phyloP scores from a whole-genome alignment of 129 eudicot species.

The sunflower (Helianthus annuus) region DNA sequence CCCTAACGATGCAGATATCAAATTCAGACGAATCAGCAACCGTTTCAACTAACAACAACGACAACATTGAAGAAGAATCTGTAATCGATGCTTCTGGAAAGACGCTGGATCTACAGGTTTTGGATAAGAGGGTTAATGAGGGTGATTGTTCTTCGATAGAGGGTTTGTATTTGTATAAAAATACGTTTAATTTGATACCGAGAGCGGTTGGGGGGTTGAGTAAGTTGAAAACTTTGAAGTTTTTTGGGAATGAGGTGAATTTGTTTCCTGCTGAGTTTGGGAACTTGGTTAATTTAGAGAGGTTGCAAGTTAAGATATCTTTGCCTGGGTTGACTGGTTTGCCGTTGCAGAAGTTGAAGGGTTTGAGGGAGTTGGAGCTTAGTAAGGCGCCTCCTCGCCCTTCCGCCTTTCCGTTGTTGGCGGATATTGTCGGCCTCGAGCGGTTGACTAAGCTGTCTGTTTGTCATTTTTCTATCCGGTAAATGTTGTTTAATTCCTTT shows the following conservation, averaged over 20 bases:
- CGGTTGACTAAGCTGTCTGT: conserved; percentile 78
- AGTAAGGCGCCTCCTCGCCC: conserved; percentile 68
- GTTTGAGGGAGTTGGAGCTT: conserved; percentile 84
- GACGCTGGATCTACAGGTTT: conserved; percentile 52
- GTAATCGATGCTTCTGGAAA: conserved; percentile 63
- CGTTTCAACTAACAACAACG: conserved; percentile 20
- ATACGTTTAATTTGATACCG: conserved; percentile 79
- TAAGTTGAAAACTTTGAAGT: conserved; percentile 66
- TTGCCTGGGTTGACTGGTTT: conserved; percentile 59
- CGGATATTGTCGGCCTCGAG: conserved; percentile 67
- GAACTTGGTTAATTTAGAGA: conserved; percentile 58
- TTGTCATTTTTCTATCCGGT: conserved; percentile 89
- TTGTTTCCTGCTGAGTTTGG: conserved; percentile 71
- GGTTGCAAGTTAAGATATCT: conserved; percentile 69
- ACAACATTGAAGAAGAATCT: conserved; percentile 26
- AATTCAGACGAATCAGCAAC: conserved; percentile 26
- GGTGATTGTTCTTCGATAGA: conserved; percentile 32
- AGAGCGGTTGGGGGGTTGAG: conserved; percentile 53
- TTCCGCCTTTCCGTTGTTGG: conserved; percentile 65
- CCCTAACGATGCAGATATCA: conserved; percentile 36
- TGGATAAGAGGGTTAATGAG: conserved; percentile 20
- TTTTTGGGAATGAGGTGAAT: conserved; percentile 75
- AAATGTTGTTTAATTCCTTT: neutral
- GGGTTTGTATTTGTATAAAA: conserved; percentile 65
- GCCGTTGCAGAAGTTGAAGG: conserved; percentile 58